Percentiles rank a stretch among this genome's conserved stretches.
Evolutionary conservation across 495 filamentous ascomycete genomes (phyloP).

Genomic region (Neohortaea acidophila): DNA sequence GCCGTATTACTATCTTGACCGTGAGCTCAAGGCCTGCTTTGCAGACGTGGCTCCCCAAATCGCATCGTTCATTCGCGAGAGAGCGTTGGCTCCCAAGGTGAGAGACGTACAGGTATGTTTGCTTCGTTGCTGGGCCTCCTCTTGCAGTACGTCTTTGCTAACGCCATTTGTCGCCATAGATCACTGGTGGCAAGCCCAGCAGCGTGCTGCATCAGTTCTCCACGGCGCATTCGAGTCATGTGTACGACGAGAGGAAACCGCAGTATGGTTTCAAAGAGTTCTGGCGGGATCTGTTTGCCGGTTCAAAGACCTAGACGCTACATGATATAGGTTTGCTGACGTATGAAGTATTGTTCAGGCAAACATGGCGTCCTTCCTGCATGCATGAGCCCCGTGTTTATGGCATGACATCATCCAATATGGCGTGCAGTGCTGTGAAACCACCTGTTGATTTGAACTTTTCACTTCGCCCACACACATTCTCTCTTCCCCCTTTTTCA

Average conservation of each 20-base stretch:
- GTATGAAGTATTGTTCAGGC: no score
- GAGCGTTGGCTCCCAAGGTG: conserved; percentile 42
- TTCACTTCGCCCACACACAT: no score
- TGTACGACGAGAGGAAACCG: conserved; percentile 57
- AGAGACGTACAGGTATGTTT: conserved; percentile 19
- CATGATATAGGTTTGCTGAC: no score
- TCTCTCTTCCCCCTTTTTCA: no score
- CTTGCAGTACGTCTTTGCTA: neutral
- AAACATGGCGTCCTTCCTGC: no score
- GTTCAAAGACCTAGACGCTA: neutral
- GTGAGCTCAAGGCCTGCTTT: conserved; percentile 68
- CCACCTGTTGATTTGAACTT: no score
- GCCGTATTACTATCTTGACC: conserved; percentile 72
- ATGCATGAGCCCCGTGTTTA: no score
- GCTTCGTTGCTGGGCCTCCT: conserved; percentile 4
- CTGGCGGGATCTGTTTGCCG: conserved; percentile 63
- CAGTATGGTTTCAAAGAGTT: conserved; percentile 78
- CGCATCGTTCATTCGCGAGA: conserved; percentile 51
- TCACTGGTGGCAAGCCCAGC: conserved; percentile 24
- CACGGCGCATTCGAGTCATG: conserved; percentile 35
- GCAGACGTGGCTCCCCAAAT: conserved; percentile 70
- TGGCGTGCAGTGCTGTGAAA: no score
- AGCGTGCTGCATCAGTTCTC: conserved; percentile 40
- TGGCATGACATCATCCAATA: no score
- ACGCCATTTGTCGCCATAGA: conserved; percentile 12